Conservation (phyloP, 139 green algal genomes). For the Spirogloea muscicola region DNA sequence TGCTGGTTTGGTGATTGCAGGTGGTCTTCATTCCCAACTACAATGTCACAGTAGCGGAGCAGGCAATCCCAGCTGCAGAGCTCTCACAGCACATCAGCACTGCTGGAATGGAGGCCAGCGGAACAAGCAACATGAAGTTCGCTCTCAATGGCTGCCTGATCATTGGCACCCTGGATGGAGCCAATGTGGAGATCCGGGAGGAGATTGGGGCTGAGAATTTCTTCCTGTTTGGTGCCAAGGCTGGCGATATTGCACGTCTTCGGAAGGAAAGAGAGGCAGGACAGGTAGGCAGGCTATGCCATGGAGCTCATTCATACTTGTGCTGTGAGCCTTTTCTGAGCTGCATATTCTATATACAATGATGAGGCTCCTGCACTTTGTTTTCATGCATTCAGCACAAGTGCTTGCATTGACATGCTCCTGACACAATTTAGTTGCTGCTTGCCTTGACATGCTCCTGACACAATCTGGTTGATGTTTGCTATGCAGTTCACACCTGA, state of each 20-base stretch:
- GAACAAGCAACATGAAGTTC: conserved; percentile 99
- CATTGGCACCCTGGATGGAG: conserved; percentile 96
- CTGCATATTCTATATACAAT: too few relatives aligned
- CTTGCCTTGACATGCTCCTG: too few relatives aligned
- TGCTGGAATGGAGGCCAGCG: conserved; percentile 80
- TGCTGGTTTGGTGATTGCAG: too few relatives aligned
- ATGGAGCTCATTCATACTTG: too few relatives aligned
- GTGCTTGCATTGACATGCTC: too few relatives aligned
- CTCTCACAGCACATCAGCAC: conserved; percentile 79
- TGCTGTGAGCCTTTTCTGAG: too few relatives aligned
- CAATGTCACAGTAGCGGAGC: conserved; percentile 78
- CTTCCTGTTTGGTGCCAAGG: conserved; percentile 73
- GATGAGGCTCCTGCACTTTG: too few relatives aligned
- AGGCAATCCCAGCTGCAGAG: conserved; percentile 73
- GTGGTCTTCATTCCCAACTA: conserved; percentile 93
- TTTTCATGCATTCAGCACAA: too few relatives aligned
- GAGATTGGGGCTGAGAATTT: conserved; percentile 72
- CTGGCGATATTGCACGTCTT: conserved; percentile 58
- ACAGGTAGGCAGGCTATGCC: conserved; percentile 26
- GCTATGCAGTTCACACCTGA: conserved; percentile 56
- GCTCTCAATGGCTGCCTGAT: conserved; percentile 94
- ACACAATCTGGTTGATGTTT: too few relatives aligned
- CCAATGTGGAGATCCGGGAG: conserved; percentile 97
- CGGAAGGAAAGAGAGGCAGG: conserved; percentile 65
- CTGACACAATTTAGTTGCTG: too few relatives aligned